Base-by-base conservation (phyloP, 352 stramenopile genomes). In the Phytophthora pini region DNA sequence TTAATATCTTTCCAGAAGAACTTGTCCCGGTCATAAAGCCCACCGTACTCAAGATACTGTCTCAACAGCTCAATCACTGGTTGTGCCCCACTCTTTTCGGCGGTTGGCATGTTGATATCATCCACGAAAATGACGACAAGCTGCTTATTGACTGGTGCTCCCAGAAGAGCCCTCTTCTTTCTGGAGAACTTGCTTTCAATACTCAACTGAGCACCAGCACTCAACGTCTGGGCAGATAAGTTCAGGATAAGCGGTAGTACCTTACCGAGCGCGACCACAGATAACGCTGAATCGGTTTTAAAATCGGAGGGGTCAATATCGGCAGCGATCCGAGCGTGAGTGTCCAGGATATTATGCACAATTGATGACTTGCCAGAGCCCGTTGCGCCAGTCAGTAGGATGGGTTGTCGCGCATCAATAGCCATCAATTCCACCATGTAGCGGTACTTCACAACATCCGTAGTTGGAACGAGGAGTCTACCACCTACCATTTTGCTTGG, bases 91-190 rank as follows among this genome's bases (percentile, higher is more conserved):
- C 88, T 81, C 7, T 72, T 74, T 45, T 98, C 93, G 1, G 72
- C 62, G 8, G 61, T 83, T 0, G 94, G 91, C 74, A 98, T 94
- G 61, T 98, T 98, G 17, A 98, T 61, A 65, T 98, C 94, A 65
- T 98, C 94, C 20, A 98, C 80, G 47, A 97, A 93, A 36, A 90
- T 68, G 10, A 97, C 77, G 2, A 97, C 80, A 26, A 89, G 59
- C 15, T 82, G 81, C 10, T 81, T 86, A 50, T 87, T 82, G 4
- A 82, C 74, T 0, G 94, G 92, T 4, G 94, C 82, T 34, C 94
- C 94, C 0, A 98, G 79, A 17, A 97, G 58, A 2, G 92, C 98
- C 65, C 97, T 98, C 12, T 93, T 74, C 66, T 98, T 98, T 69
- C 96, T 96, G 26, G 87, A 66, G 29, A 98, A 74, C 56, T 97